A percentile compares a stretch with the other conserved stretches of the same genome.
Evolutionary conservation across 805 yeast species (phyloP).

Genomic region (Hanseniaspora lachancei): DNA sequence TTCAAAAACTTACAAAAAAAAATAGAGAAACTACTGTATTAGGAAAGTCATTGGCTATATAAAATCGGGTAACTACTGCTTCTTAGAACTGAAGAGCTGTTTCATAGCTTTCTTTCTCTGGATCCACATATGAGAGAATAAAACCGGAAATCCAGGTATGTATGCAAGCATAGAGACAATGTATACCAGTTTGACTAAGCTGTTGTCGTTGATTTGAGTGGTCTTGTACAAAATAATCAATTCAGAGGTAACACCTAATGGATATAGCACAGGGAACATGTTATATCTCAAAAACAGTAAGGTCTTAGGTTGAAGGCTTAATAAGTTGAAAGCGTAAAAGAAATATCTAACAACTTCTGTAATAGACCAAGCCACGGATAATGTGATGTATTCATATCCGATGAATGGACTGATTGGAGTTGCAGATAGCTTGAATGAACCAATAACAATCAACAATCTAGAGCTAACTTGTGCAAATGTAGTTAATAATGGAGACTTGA

Average conservation of each 20-base stretch:
- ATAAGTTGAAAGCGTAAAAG: constrained; percentile 41
- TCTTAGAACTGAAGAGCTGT: constrained; percentile 10
- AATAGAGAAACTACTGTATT: not conserved
- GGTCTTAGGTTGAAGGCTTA: constrained; percentile 34
- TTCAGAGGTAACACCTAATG: constrained; percentile 85
- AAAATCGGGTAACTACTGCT: not conserved
- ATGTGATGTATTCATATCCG: constrained; percentile 44
- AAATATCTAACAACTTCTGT: constrained; percentile 88
- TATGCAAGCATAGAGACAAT: constrained; percentile 50
- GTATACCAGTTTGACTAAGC: constrained; percentile 42
- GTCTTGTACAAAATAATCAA: constrained; percentile 55
- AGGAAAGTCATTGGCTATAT: not conserved
- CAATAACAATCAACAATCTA: constrained; percentile 68
- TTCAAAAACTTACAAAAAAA: not conserved
- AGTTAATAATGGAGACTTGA: constrained; percentile 72
- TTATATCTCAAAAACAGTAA: constrained; percentile 50
- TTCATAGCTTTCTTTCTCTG: constrained; percentile 73
- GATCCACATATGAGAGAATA: constrained; percentile 76
- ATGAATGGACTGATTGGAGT: constrained; percentile 28
- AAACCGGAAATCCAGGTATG: constrained; percentile 73
- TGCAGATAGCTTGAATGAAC: constrained; percentile 68
- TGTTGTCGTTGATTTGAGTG: constrained; percentile 55
- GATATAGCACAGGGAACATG: constrained; percentile 70
- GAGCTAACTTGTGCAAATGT: constrained; percentile 81
- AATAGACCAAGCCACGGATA: constrained; percentile 77